A percentile compares a stretch with the other conserved stretches of the same genome.
Conservation (phyloP, 768 basidiomycete species). For the Leccinellum luteum region DNA sequence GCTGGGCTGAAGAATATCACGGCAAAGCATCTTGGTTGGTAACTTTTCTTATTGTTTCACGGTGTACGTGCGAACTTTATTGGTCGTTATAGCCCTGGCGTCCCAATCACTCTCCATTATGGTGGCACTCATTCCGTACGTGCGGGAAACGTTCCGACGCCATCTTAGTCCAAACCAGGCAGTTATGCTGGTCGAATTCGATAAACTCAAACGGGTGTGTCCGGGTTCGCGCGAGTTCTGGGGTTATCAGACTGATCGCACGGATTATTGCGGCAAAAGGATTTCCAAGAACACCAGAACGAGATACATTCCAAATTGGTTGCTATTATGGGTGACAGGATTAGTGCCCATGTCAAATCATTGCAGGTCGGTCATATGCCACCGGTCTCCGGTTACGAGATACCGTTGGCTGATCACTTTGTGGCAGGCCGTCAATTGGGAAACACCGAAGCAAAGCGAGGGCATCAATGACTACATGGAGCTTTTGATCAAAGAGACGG, state of each 20-base stretch:
- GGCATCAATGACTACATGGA: constrained; percentile 90
- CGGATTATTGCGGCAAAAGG: constrained; percentile 43
- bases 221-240: constrained; percentile 3
- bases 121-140: constrained; percentile 91
- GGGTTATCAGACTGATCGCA: constrained; percentile 4
- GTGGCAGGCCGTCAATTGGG: constrained; percentile 76
- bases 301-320: constrained; percentile 98
- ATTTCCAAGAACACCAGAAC: constrained; percentile 98
- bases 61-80: constrained; percentile 14
- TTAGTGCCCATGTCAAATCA: constrained; percentile 79
- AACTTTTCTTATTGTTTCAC: constrained; percentile 17
- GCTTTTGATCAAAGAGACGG: constrained; percentile 89
- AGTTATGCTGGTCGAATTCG: constrained; percentile 96
- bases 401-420: constrained; percentile 4
- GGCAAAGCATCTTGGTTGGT: constrained; percentile 89
- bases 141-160: constrained; percentile 91
- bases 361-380: constrained; percentile 56
- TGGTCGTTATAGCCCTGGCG: constrained; percentile 66
- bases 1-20: constrained; percentile 98
- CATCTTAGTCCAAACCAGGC: constrained; percentile 94
- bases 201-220: constrained; percentile 92
- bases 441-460: constrained; percentile 53
- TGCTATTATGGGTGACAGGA: constrained; percentile 95
- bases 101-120: constrained; percentile 95
- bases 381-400: constrained; percentile 1